A percentile compares a stretch with the other conserved stretches of the same genome.
Conservation (phyloP, 116 monocot species). For the Phalaenopsis hybrid region DNA sequence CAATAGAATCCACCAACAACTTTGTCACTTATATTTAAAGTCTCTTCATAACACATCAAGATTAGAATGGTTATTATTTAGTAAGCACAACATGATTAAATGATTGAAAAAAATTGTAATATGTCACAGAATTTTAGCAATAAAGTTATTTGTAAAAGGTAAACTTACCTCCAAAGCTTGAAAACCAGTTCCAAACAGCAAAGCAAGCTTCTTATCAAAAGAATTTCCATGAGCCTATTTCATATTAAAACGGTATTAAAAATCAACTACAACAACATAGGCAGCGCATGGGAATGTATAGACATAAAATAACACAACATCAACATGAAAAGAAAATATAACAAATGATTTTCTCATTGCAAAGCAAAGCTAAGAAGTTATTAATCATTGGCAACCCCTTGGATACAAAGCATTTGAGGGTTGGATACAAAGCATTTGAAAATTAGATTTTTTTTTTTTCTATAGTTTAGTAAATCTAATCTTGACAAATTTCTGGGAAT, state of each 20-base stretch:
- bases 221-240: slow-evolving; percentile 81
- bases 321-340: background rate
- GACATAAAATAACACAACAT: slow-evolving; percentile 1
- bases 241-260: slow-evolving; percentile 5
- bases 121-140: background rate
- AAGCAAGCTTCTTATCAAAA: slow-evolving; percentile 71
- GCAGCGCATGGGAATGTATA: background rate
- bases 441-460: background rate
- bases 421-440: background rate
- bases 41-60: background rate
- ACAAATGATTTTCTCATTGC: background rate
- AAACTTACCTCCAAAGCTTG: slow-evolving; percentile 61
- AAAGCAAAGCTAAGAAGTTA: background rate
- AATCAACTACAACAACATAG: background rate
- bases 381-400: background rate
- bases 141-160: slow-evolving; percentile 2
- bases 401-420: background rate
- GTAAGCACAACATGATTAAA: background rate
- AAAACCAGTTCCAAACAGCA: slow-evolving; percentile 63
- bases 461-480: background rate
- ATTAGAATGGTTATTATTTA: background rate
- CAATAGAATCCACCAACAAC: background rate
- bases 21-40: background rate
- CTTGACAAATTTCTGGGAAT: background rate
- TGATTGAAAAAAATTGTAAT: background rate